phyloP scores from a whole-genome alignment of 2,329 filamentous ascomycete species.

The Sclerotinia trifoliorum region DNA sequence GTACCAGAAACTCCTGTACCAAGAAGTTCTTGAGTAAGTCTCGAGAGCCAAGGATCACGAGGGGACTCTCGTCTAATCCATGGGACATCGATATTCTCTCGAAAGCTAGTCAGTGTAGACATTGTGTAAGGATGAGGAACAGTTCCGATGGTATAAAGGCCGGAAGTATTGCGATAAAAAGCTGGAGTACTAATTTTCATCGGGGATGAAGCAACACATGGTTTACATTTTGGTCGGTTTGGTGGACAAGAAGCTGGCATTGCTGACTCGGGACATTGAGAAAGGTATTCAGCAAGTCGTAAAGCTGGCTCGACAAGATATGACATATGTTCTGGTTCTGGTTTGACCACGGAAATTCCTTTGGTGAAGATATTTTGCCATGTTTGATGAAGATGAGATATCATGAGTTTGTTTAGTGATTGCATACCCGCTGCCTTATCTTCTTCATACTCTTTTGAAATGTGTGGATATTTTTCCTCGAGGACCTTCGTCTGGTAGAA shows the following conservation, averaged over 20 bases:
- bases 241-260: conserved; percentile 79
- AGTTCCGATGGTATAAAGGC: conserved; percentile 76
- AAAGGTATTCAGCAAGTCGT: conserved; percentile 71
- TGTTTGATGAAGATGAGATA: conserved; percentile 77
- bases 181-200: conserved; percentile 66
- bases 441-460: conserved; percentile 61
- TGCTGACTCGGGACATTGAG: conserved; percentile 71
- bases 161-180: conserved; percentile 68
- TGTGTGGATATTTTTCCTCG: conserved; percentile 61
- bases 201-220: conserved; percentile 65
- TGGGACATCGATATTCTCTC: conserved; percentile 58
- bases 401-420: conserved; percentile 72
- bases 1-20: conserved; percentile 61
- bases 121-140: conserved; percentile 92
- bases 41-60: conserved; percentile 76
- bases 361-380: conserved; percentile 78
- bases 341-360: conserved; percentile 80
- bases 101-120: conserved; percentile 63
- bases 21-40: conserved; percentile 68
- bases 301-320: conserved; percentile 68
- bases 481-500: conserved; percentile 70
- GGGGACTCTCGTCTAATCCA: conserved; percentile 66
- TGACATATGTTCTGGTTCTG: conserved; percentile 71
- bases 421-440: conserved; percentile 60
- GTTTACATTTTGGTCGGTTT: conserved; percentile 70